Percentiles rank a stretch among this genome's conserved stretches.
Evolutionary conservation across 2,329 filamentous ascomycete genomes (phyloP).

Genomic region (Myriosclerotinia curreyana): DNA sequence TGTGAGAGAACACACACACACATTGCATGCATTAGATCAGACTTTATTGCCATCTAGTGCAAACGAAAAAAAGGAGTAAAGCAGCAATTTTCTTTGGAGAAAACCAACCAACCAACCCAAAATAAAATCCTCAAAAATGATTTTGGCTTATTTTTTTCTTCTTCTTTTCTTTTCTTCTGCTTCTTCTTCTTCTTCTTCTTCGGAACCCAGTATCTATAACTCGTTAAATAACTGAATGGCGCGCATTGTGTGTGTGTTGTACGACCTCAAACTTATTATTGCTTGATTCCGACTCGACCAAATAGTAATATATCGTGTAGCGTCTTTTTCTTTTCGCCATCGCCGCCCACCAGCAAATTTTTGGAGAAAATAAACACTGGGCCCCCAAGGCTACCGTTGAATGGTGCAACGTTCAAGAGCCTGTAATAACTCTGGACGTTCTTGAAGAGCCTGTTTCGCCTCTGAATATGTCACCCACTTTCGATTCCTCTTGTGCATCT

Average conservation of each 20-base stretch:
- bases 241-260: neutral
- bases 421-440: constrained; percentile 82
- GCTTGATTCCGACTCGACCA: neutral
- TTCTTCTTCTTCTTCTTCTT: constrained; percentile 15
- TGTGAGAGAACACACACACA: constrained; percentile 31
- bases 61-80: constrained; percentile 34
- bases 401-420: constrained; percentile 69
- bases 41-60: constrained; percentile 39
- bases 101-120: constrained; percentile 29
- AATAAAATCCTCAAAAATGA: constrained; percentile 22
- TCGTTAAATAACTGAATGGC: constrained; percentile 17
- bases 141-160: neutral
- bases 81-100: constrained; percentile 30
- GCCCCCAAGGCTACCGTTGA: constrained; percentile 41
- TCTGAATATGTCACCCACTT: constrained; percentile 85
- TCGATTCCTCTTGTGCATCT: constrained; percentile 85
- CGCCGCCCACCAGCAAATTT: constrained; percentile 25
- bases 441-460: constrained; percentile 72
- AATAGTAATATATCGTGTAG: constrained; percentile 1
- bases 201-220: constrained; percentile 24
- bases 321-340: constrained; percentile 21
- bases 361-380: constrained; percentile 34
- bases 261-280: constrained; percentile 4
- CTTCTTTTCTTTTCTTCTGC: constrained; percentile 8
- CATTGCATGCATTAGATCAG: constrained; percentile 37